Base-by-base conservation (phyloP, 2,329 filamentous ascomycete genomes). In the Cladosporium austrohemisphaericum region DNA sequence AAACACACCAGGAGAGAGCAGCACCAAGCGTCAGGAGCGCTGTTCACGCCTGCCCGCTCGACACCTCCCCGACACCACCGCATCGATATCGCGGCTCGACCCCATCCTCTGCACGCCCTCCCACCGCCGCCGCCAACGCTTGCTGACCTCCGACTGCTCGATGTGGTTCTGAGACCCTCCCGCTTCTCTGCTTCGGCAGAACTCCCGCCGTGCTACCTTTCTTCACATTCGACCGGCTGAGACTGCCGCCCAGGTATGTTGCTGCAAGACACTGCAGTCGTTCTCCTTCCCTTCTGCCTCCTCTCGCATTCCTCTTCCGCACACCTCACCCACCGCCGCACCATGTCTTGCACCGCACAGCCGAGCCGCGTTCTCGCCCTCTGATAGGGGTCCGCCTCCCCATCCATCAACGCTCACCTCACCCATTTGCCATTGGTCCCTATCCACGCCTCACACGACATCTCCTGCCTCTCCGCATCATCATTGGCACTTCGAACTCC, bases 331-430 rank as follows among this genome's bases (percentile, higher is more conserved):
- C 51, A 38, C 28, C 46, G 28, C 53, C 49, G 54, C 52, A 37
- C 43, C 55, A 53, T 55, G 52, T 57, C 55, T 55, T 49, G 37
- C 49, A 25, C 44, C 26, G 45, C 52, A 38, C 25, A 31, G 37
- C 50, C 32, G 44, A 52, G 49, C 52, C 46, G 35, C 35, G 36
- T 35, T 43, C 43, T 41, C 35, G 44, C 25, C 33, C 18, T n/a
- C 28, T 20, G 44, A 47, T 38, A 47, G 44, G 44, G 44, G 44
- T 38, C 51, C 48, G 50, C 41, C 51, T 43, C 18, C 33, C 52
- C 40, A 38, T 38, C 35, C 23, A 37, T 44, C 43, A 49, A 41
- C 44, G 29, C 43, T 20, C 47, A 48, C 52, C 31, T 50, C 46
- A 41, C 31, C 44, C 52, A 46, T 29, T 33, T 18, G 19, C 43